Conservation (phyloP, 2,329 filamentous ascomycete species). For the Fusarium oligoseptatum region DNA sequence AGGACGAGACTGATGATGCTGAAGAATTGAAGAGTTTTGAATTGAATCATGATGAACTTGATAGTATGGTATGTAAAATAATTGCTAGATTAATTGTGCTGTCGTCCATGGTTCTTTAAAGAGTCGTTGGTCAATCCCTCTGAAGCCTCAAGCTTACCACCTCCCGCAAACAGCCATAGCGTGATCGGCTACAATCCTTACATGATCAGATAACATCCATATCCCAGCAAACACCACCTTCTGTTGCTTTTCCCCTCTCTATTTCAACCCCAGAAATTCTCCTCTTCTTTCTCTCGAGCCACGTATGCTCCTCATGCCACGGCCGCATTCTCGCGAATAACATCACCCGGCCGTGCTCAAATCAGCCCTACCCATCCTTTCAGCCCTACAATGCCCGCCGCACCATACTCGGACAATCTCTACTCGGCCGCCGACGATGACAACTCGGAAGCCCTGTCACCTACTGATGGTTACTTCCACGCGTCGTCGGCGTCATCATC, state of each 20-base stretch:
- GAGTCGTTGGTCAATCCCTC: background rate
- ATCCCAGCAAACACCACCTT: conserved; percentile 21
- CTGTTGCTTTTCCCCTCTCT: conserved; percentile 3
- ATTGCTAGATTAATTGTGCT: background rate
- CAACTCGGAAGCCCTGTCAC: conserved; percentile 58
- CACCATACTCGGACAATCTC: conserved; percentile 62
- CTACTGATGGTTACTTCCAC: conserved; percentile 67
- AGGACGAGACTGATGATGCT: background rate
- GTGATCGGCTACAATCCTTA: conserved; percentile 25
- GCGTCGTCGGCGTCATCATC: conserved; percentile 49
- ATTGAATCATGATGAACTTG: background rate
- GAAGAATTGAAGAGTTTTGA: background rate
- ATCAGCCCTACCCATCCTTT: conserved; percentile 22
- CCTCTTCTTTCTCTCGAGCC: background rate
- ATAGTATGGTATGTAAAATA: background rate
- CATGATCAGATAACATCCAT: conserved; percentile 20
- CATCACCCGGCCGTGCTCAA: background rate
- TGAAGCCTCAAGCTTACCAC: background rate
- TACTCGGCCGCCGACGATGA: conserved; percentile 59
- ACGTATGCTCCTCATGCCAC: background rate
- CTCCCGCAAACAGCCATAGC: conserved; percentile 21
- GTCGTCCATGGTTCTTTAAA: background rate
- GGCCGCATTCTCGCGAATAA: background rate
- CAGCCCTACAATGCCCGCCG: conserved; percentile 55
- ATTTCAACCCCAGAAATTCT: background rate